Evolutionary conservation across 1,284 basidiomycete genomes (phyloP), one percentile per base, ranked within the genome.

Genomic region (Papiliotrema flavescens): DNA sequence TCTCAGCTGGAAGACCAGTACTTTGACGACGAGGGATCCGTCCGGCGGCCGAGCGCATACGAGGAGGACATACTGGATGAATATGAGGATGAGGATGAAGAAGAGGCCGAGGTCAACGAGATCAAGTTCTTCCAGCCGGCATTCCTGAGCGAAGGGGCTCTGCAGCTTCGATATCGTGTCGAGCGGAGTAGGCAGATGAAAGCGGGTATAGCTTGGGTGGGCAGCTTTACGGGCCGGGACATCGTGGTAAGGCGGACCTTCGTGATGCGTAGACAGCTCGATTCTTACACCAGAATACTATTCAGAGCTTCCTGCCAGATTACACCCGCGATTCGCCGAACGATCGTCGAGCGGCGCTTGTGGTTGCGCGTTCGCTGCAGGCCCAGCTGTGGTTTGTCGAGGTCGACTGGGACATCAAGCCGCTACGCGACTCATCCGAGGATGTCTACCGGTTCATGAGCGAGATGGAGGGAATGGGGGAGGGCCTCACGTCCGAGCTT

Each of bases 361-460:
- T 86, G 63, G 85, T 96, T 14, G 94, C 92, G 0, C 85, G 90
- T 26, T 89, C 88, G 59, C 79, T 98, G 28, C 93, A 98, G 66
- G 86, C 84, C 59, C 90, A 95, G 72, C 82, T 97, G 7, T 96
- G 93, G 81, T 93, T 98, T 72, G 91, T 95, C 71, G 95, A 98
- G 71, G 94, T 97, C 7, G 94, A 97, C 73, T 96, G 93, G 90
- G 91, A 90, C 34, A 85, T 86, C 54, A 84, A 85, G 23, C 81
- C 86, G 1, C 77, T 98, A 44, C 85, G 88, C 55, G 95, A 97
- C 68, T 88, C 90, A 4, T 87, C 93, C 2, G 93, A 96, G 64
- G 91, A 96, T 64, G 92, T 98, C 6, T 97, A 92, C 76, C 92
- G 90, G 83, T 97, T 98, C 78, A 80, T 93, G 75, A 91, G 92